Evolutionary conservation across 116 monocot species (phyloP).

Genomic region (Thalassia testudinum): DNA sequence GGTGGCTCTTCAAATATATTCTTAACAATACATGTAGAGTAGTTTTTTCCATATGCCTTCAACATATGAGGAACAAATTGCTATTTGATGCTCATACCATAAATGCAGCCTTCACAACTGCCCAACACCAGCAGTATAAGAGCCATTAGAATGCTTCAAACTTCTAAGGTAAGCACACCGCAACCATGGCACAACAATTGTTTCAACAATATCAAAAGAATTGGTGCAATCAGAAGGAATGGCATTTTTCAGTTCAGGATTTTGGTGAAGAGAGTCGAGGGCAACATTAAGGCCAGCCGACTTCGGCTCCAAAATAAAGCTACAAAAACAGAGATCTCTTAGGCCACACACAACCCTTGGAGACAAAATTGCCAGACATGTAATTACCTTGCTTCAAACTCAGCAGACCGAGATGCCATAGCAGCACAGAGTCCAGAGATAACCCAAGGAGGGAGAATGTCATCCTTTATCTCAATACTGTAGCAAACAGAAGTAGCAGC

Average conservation of each 20-base stretch:
- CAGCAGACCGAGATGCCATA: slow-evolving; percentile 39
- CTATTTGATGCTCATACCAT: neutral
- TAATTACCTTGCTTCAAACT: slow-evolving; percentile 49
- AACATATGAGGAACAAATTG: too few species aligned
- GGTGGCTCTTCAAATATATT: too few species aligned
- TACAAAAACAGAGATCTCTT: slow-evolving; percentile 10
- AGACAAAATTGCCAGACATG: neutral
- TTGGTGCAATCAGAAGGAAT: slow-evolving; percentile 1
- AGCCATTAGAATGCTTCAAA: slow-evolving; percentile 34
- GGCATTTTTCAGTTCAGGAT: slow-evolving; percentile 6
- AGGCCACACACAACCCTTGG: neutral
- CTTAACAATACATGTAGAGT: too few species aligned
- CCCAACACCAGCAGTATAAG: slow-evolving; percentile 21
- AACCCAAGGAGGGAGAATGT: slow-evolving; percentile 77
- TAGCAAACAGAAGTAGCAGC: slow-evolving; percentile 28
- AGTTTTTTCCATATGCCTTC: too few species aligned
- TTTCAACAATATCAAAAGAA: slow-evolving; percentile 30
- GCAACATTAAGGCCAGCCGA: slow-evolving; percentile 45
- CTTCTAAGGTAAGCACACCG: slow-evolving; percentile 24
- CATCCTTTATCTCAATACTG: slow-evolving; percentile 73
- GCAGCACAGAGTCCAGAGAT: slow-evolving; percentile 57
- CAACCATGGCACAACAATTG: slow-evolving; percentile 23
- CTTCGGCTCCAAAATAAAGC: slow-evolving; percentile 42
- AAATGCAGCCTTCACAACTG: slow-evolving; percentile 8
- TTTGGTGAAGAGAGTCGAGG: slow-evolving; percentile 22